phyloP scores from a whole-genome alignment of 2,329 filamentous ascomycete genomes.

The Colletotrichum destructivum region DNA sequence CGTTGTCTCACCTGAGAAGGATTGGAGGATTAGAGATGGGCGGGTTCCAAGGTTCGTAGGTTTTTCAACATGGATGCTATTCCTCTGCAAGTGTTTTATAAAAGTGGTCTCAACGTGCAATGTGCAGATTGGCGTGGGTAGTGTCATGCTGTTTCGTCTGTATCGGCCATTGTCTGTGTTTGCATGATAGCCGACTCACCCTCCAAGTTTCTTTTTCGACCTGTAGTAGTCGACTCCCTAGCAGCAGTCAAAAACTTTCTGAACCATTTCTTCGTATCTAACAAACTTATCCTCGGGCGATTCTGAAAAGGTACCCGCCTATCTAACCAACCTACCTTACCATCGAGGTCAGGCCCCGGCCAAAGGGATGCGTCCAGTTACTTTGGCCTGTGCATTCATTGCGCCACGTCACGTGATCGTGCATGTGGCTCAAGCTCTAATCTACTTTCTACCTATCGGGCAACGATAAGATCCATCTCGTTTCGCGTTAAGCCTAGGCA shows the following conservation, averaged over 20 bases:
- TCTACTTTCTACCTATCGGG: background rate
- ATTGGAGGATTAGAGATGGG: constrained; percentile 20
- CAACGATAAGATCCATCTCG: constrained; percentile 4
- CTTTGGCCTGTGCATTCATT: background rate
- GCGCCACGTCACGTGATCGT: background rate
- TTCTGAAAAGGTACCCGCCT: no score
- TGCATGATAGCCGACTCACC: no score
- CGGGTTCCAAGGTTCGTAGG: constrained; percentile 10
- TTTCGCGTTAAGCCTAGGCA: background rate
- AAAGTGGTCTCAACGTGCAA: background rate
- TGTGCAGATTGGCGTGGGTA: no score
- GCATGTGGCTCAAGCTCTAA: background rate
- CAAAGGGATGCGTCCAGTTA: background rate
- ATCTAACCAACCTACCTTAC: background rate
- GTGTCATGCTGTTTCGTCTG: no score
- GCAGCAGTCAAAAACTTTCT: no score
- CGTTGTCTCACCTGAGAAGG: constrained; percentile 26
- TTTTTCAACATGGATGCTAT: constrained; percentile 27
- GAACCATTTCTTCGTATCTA: no score
- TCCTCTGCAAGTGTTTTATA: background rate
- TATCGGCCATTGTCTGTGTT: no score
- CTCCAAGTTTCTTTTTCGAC: no score
- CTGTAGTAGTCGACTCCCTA: no score
- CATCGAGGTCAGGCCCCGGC: background rate
- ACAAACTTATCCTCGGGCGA: no score